Evolutionary conservation across 2,329 filamentous ascomycete genomes (phyloP), one percentile per base, ranked within the genome.

Genomic region (Pseudocercospora ulei): DNA sequence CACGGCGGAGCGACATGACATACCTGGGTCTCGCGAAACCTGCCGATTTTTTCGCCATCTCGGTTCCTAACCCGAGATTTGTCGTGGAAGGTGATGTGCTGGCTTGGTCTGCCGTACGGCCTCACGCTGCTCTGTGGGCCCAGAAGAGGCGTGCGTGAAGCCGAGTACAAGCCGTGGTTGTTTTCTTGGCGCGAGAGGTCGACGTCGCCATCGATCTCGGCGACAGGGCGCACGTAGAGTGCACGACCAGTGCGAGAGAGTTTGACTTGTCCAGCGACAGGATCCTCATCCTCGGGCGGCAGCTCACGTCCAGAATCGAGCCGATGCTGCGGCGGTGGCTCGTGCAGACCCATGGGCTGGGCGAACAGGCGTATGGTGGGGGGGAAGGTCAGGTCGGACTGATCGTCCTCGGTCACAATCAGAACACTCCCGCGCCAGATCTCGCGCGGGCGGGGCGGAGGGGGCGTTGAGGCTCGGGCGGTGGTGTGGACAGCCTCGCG

Each of bases 351-450:
- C 60, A 88, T 80, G 1, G 85, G 81, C 56, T 95, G 87, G 4
- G 80, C 77, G 59, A 96, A 98, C 3, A 98, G 62, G 27, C 87
- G 75, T 48, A 98, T 65, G 0, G 73, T 82, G 3, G 90, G 90
- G 0, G 66, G 61, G n/a, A 73, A 73, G 31, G 84, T 78, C 56
- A 95, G 94, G 0, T 80, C 82, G 2, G 88, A 96, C 25, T 80
- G 74, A 1, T 75, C 72, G 56, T 98, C 88, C 36, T 78, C 72
- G 0, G 90, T 96, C 13, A 98, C 86, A 53, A 98, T 94, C 84
- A 98, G 86, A 41, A 96, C 72, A 44, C 78, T 92, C 3, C 90
- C 90, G 59, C 87, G 76, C 90, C 90, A 98, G 12, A 88, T 77
- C 53, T 94, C 84, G 35, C 76, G 73, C 27, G 84, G 78, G 7